Base-by-base conservation (phyloP, 148 eudicot species). In the Cornus kousa region DNA sequence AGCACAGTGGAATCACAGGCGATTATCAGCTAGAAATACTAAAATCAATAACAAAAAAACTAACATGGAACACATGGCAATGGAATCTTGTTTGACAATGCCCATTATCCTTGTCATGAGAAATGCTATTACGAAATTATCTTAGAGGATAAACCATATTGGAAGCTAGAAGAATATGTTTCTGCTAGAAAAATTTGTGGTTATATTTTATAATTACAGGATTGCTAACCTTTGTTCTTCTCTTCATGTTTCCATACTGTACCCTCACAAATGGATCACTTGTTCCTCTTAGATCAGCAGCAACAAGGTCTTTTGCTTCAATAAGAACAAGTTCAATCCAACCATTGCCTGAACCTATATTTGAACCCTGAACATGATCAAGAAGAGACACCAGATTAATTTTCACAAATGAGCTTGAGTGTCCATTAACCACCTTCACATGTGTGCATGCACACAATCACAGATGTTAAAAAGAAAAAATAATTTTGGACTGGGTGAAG, bases 221-320 rank as follows among this genome's bases (percentile, higher is more conserved):
- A 60, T 46, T 37, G 14, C 80, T 85, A 83, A 89, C 99, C 95
- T 96, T 96, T 37, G 98, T 96, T 75, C 82, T 87, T 80, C 89
- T 90, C 90, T 83, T 96, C 75, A 84, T 77, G 77, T 82, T 87
- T 76, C 99, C 99, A 77, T 96, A 96, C 32, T 93, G 94, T 81
- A 96, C 85, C 79, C 87, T 90, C 67, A 96, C 97, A 85, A 89
- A 96, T 22, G 99, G 99, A 87, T 96, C 99, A 83, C 99, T 96
- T 39, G 99, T 92, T 78, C 99, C 99, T 79, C 97, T 85, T 72
- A 96, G 83, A 80, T 96, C 99, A 68, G 99, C 99, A 82, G 94
- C 99, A 78, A 96, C 80, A 71, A 96, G 97, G 84, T 96, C 98
- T 86, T 77, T 89, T 11, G 89, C 99, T 77, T 96, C 99, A 59